phyloP scores from a whole-genome alignment of 2,329 filamentous ascomycete species.

The Tolypocladium ophioglossoides region DNA sequence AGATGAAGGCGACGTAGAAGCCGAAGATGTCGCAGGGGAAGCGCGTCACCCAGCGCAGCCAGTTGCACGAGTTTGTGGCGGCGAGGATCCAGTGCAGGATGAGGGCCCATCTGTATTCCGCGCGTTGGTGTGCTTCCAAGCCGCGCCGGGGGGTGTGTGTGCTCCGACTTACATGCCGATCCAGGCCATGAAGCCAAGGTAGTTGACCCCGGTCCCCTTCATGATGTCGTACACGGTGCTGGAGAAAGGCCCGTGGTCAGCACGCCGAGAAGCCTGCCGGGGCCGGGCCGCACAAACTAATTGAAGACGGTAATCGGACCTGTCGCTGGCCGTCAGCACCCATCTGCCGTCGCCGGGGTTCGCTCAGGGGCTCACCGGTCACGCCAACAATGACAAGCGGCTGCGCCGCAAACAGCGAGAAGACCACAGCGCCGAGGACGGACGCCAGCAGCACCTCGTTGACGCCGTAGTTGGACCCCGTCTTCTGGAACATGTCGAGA shows the following conservation, averaged over 20 bases:
- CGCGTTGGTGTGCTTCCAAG: not conserved
- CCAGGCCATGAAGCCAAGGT: constrained; percentile 86
- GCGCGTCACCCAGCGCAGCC: constrained; percentile 76
- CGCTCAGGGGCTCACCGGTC: constrained; percentile 40
- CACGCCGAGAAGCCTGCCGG: not conserved
- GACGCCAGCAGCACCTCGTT: constrained; percentile 86
- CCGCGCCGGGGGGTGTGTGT: no score
- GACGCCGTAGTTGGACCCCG: constrained; percentile 72
- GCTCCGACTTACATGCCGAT: constrained; percentile 57
- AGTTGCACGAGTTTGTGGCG: constrained; percentile 78
- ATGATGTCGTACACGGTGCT: constrained; percentile 86
- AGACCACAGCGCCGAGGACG: constrained; percentile 73
- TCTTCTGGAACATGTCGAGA: constrained; percentile 88
- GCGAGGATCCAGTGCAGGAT: constrained; percentile 79
- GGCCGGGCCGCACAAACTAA: constrained; percentile 40
- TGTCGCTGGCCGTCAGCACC: constrained; percentile 11
- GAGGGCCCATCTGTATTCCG: constrained; percentile 56
- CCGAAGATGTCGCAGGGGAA: constrained; percentile 93
- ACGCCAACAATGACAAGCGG: constrained; percentile 87
- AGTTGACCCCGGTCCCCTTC: constrained; percentile 63
- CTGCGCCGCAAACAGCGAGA: constrained; percentile 69
- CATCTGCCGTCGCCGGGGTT: constrained; percentile 1
- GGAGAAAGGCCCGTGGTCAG: not conserved
- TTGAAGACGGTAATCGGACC: constrained; percentile 91
- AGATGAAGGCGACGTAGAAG: constrained; percentile 88